Conservation (phyloP, 1,284 basidiomycete species). For the Trichosporon sp. region DNA sequence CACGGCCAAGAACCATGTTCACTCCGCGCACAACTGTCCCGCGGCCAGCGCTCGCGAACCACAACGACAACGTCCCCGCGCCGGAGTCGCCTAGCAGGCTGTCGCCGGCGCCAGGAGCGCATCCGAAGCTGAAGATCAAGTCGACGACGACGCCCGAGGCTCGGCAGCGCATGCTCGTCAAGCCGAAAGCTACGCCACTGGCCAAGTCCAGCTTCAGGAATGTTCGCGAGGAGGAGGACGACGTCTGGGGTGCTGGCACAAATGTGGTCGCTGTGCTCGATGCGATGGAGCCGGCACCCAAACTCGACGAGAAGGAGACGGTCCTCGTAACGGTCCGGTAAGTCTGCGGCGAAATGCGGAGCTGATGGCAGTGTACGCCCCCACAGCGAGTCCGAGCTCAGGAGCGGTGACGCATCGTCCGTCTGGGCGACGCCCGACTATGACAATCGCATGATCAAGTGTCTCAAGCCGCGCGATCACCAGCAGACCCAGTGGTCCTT, state of each 20-base stretch:
- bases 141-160: slow-evolving; percentile 42
- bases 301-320: slow-evolving; percentile 55
- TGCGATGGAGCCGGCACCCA: slow-evolving; percentile 10
- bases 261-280: slow-evolving; percentile 17
- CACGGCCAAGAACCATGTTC: not conserved
- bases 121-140: slow-evolving; percentile 37
- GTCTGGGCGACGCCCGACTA: slow-evolving; percentile 37
- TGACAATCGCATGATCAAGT: slow-evolving; percentile 40
- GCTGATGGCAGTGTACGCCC: slow-evolving; percentile 60
- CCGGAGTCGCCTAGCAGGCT: slow-evolving; percentile 13
- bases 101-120: not conserved
- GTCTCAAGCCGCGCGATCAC: slow-evolving; percentile 32
- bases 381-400: slow-evolving; percentile 49
- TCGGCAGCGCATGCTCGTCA: slow-evolving; percentile 29
- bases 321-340: slow-evolving; percentile 82
- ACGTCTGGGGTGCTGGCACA: slow-evolving; percentile 4
- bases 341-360: slow-evolving; percentile 17
- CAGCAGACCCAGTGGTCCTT: slow-evolving; percentile 47
- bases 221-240: slow-evolving; percentile 3
- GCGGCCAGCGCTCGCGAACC: slow-evolving; percentile 5
- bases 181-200: slow-evolving; percentile 11
- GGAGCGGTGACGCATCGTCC: slow-evolving; percentile 21
- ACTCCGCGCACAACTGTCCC: slow-evolving; percentile 1
- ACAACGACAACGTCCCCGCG: slow-evolving; percentile 15
- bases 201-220: slow-evolving; percentile 3